Conservation (phyloP, 2,329 filamentous ascomycete species). For the Didymella sp. region DNA sequence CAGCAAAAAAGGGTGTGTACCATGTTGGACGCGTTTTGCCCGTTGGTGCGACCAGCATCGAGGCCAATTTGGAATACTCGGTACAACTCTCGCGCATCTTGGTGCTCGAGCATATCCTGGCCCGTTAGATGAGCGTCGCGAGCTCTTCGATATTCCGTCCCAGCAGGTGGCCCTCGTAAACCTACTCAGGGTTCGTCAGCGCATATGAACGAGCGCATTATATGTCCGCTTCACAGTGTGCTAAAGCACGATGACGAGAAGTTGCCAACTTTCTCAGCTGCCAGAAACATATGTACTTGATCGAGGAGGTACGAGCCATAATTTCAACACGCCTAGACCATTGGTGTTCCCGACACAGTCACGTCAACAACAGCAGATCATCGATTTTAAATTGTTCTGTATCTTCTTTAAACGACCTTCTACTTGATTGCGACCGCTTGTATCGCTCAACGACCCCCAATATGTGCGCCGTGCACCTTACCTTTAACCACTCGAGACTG, state of each 20-base stretch:
- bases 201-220: too few species aligned
- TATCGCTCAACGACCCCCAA: neutral
- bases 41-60: neutral
- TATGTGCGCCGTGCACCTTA: neutral
- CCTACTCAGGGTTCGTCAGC: too few species aligned
- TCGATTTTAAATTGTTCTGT: neutral
- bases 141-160: neutral
- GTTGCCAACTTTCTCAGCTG: neutral
- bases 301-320: neutral
- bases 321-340: neutral
- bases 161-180: too few species aligned
- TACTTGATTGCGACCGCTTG: too few species aligned
- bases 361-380: neutral
- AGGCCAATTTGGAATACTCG: too few species aligned
- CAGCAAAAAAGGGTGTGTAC: neutral
- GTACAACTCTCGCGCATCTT: neutral
- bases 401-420: too few species aligned
- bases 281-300: too few species aligned
- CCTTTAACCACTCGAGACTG: neutral
- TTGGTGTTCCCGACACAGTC: neutral
- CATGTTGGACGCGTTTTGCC: neutral
- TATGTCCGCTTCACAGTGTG: too few species aligned
- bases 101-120: neutral
- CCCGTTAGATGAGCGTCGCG: neutral
- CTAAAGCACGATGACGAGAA: neutral